Evolutionary conservation across 179 eudicot genomes (phyloP).

Genomic region (Silene vulgaris): DNA sequence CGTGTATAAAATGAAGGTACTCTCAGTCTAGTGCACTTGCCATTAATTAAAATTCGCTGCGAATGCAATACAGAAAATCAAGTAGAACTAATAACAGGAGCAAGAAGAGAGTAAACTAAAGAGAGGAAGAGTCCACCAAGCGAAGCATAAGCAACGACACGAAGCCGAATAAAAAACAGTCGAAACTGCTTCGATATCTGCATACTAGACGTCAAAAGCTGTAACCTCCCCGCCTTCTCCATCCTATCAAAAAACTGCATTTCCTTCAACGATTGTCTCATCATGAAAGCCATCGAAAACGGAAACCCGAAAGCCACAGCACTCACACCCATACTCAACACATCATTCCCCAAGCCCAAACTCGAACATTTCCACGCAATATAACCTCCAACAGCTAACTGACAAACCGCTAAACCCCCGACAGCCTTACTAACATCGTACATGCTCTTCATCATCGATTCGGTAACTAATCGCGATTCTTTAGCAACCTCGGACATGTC

Average conservation of each 20-base stretch:
- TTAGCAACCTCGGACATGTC: slow-evolving; percentile 62
- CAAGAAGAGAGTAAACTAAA: not conserved
- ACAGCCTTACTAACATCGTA: slow-evolving; percentile 46
- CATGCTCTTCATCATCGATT: slow-evolving; percentile 50
- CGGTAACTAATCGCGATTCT: slow-evolving; percentile 61
- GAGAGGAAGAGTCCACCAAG: not conserved
- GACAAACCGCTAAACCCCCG: slow-evolving; percentile 52
- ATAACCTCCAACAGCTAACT: slow-evolving; percentile 61
- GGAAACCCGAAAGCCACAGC: not conserved
- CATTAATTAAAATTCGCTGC: not conserved
- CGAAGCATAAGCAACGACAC: not conserved
- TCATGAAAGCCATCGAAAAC: not conserved
- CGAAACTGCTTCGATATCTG: not conserved
- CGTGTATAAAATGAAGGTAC: too few species aligned
- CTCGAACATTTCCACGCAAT: slow-evolving; percentile 25
- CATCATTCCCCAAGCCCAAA: not conserved
- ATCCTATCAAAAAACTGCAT: not conserved
- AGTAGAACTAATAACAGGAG: not conserved
- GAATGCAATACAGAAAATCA: not conserved
- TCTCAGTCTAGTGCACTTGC: too few species aligned
- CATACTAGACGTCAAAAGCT: not conserved
- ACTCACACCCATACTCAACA: not conserved
- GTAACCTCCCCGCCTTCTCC: not conserved
- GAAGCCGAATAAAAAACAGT: not conserved
- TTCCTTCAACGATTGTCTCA: not conserved